Percentiles rank a stretch among this genome's conserved stretches.
Evolutionary conservation across 2,329 filamentous ascomycete species (phyloP).

Genomic region (Pseudogymnoascus verrucosus): DNA sequence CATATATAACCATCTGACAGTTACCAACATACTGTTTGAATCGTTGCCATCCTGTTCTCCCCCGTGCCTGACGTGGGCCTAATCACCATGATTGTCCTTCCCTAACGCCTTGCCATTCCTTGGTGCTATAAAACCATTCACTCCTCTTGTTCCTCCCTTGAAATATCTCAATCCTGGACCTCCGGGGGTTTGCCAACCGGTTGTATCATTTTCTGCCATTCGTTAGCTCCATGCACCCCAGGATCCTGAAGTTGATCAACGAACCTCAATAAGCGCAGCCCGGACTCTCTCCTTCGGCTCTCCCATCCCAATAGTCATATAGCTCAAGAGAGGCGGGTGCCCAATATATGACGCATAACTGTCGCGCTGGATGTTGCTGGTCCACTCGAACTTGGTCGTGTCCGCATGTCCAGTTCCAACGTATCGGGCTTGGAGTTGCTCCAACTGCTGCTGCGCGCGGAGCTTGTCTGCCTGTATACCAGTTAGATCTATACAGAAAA

Average conservation of each 20-base stretch:
- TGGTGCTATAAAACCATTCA: neutral
- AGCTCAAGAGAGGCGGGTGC: slow-evolving; percentile 79
- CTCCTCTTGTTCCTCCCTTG: neutral
- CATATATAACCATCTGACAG: neutral
- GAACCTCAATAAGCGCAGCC: slow-evolving; percentile 67
- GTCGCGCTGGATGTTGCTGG: slow-evolving; percentile 90
- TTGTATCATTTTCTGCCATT: slow-evolving; percentile 55
- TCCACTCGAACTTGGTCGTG: slow-evolving; percentile 96
- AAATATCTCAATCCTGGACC: slow-evolving; percentile 36
- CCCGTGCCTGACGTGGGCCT: neutral
- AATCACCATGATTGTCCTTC: neutral
- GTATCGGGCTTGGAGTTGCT: slow-evolving; percentile 91
- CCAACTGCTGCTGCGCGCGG: slow-evolving; percentile 93
- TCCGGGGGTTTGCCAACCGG: slow-evolving; percentile 59
- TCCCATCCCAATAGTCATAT: slow-evolving; percentile 84
- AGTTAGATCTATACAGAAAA: neutral
- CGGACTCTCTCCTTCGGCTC: slow-evolving; percentile 75
- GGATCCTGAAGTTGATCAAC: slow-evolving; percentile 17
- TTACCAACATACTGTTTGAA: neutral
- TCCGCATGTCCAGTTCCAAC: slow-evolving; percentile 94
- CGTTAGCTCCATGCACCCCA: slow-evolving; percentile 10
- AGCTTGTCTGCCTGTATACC: slow-evolving; percentile 79
- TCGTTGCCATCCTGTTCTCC: neutral
- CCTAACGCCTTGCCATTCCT: neutral
- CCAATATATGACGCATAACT: slow-evolving; percentile 83